Percentiles rank a stretch among this genome's conserved stretches.
Evolutionary conservation across 306 rosid genomes (phyloP).

Genomic region (Vigna mungo): DNA sequence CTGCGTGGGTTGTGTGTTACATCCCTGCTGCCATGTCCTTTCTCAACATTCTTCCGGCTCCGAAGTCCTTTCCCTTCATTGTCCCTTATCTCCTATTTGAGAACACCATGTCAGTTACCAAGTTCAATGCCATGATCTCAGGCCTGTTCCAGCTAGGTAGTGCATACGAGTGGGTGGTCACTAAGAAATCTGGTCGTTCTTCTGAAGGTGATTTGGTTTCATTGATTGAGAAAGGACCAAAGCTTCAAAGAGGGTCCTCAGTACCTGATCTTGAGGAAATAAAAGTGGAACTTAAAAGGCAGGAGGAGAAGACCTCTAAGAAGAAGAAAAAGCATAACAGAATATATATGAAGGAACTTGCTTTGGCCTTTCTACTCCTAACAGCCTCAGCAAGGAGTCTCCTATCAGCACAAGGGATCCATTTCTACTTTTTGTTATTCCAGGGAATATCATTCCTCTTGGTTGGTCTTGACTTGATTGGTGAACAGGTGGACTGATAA

Average conservation of each 20-base stretch:
- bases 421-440: slow-evolving; percentile 93
- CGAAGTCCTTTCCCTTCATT: slow-evolving; percentile 91
- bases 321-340: slow-evolving; percentile 82
- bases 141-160: slow-evolving; percentile 97
- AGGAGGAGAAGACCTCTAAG: slow-evolving; percentile 53
- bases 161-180: slow-evolving; percentile 97
- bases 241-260: slow-evolving; percentile 75
- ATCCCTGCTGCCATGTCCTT: slow-evolving; percentile 96
- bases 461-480: slow-evolving; percentile 93
- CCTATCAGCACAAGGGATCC: slow-evolving; percentile 96
- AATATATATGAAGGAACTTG: slow-evolving; percentile 85
- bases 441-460: slow-evolving; percentile 91
- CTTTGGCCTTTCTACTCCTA: slow-evolving; percentile 86
- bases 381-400: slow-evolving; percentile 95
- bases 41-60: slow-evolving; percentile 95
- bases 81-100: slow-evolving; percentile 97
- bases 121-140: slow-evolving; percentile 97
- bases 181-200: slow-evolving; percentile 96
- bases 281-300: slow-evolving; percentile 75
- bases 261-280: slow-evolving; percentile 76
- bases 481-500: slow-evolving; percentile 82
- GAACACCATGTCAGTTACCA: slow-evolving; percentile 97
- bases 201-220: slow-evolving; percentile 87
- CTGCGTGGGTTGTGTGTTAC: slow-evolving; percentile 95
- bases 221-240: slow-evolving; percentile 69